Base-by-base conservation (phyloP, 202 grass and related monocot species). In the Setaria italica region DNA sequence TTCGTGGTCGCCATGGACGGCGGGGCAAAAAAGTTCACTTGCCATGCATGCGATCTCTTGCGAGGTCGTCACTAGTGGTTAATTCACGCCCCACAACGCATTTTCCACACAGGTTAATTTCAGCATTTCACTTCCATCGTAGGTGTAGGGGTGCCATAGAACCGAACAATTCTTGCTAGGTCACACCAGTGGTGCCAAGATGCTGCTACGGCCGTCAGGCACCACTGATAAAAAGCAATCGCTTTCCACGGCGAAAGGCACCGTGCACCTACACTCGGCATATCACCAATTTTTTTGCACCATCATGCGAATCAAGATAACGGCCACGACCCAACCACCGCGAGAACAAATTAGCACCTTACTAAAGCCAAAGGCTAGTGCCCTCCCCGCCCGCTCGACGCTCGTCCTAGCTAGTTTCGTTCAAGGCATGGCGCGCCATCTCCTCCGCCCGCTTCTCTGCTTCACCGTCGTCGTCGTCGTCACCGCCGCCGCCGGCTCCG, bases 291-390 rank as follows among this genome's bases (percentile, higher is more conserved):
- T 47, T 41, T 73, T 42, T 25, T 84, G 47, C 72, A 9, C 72
- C 15, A 73, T 60, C 72, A 58, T 55, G 47, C 7, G 50, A 39
- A 62, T 58, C 73, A 71, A 51, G 62, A 43, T 41, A 42, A 83
- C 78, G 37, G 73, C 17, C 53, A 82, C 79, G 32, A 87, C 32
- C 71, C 79, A 87, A 82, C 79, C 51, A 82, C 85, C 42, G 30
- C 48, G 62, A 69, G 29, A 32, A 59, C 53, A 11, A 68, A 20
- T n/a, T 59, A 59, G 0, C 3, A 16, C 25, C 25, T 62, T 6
- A 78, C 39, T 15, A 46, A 42, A 60, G 35, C 37, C 42, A 19
- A 48, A 64, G 43, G 42, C 15, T 68, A 55, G 34, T 35, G 34
- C 34, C 34, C 34, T 11, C 7, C 25, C 5, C n/a, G 16, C 21